Conservation (phyloP, 192 early-diverging fungal species). For the Coemansia sp. region DNA sequence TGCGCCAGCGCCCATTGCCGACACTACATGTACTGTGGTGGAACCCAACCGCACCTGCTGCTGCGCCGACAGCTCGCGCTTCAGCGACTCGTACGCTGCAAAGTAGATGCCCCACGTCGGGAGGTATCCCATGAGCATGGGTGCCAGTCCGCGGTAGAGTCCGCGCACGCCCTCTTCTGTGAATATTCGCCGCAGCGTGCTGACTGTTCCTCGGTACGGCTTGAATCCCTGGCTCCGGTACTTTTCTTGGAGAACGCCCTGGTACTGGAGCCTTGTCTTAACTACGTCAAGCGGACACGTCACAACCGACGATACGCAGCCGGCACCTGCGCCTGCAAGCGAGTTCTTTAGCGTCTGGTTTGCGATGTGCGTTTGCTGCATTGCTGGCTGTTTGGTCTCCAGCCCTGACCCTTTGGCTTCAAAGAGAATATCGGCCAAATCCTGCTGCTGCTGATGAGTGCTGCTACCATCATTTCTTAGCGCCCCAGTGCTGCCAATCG, state of each 20-base stretch:
- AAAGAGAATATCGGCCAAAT: background rate
- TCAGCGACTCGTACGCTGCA: constrained; percentile 81
- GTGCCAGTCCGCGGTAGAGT: constrained; percentile 84
- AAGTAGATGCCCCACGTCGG: constrained; percentile 94
- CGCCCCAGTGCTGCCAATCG: background rate
- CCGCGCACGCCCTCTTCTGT: constrained; percentile 82
- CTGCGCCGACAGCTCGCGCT: constrained; percentile 47
- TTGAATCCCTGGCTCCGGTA: constrained; percentile 23
- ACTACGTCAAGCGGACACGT: constrained; percentile 94
- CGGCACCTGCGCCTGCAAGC: constrained; percentile 80
- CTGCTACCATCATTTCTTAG: background rate
- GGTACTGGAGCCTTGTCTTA: constrained; percentile 93
- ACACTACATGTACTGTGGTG: constrained; percentile 71
- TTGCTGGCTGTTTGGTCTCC: background rate
- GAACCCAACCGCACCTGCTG: constrained; percentile 14
- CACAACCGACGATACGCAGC: constrained; percentile 76
- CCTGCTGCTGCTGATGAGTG: background rate
- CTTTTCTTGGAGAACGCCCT: constrained; percentile 48
- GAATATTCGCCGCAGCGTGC: constrained; percentile 72
- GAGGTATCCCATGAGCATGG: constrained; percentile 86
- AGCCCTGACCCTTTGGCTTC: background rate
- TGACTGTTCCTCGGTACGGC: constrained; percentile 54
- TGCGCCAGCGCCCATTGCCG: constrained; percentile 84
- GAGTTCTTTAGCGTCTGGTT: constrained; percentile 63
- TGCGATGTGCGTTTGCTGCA: background rate